Base-by-base conservation (phyloP, 2,329 filamentous ascomycete genomes). In the Drechslerella dactyloides region DNA sequence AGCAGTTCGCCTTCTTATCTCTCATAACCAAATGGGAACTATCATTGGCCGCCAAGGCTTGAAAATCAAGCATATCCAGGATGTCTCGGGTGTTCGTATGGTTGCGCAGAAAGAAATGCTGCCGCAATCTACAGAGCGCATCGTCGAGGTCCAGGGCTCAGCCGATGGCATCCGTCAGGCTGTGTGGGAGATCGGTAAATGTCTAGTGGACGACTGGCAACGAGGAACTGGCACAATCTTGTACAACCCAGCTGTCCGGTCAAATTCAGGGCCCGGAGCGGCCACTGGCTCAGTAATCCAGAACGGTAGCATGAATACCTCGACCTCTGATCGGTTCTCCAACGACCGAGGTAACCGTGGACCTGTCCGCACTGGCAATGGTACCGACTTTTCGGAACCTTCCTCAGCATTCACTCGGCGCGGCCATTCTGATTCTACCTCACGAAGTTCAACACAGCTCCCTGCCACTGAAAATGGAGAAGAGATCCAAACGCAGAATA, bases 91-190 rank as follows among this genome's bases (percentile, higher is more conserved):
- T 75, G 94, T 97, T 69, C 93, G 94, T 79, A 99, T 99, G 94
- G 93, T 99, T 54, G 94, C 94, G 44, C 94, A 99, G 81, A 99
- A 99, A 83, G 94, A 99, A 78, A 99, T 99, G 94, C 88, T 99
- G 6, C 94, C 94, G 37, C 94, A 99, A 81, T 99, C 94, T 4
- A 99, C 94, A 35, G 94, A 99, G 83, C 90, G 94, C 75, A 93
- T 99, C 77, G 94, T 99, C 75, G 94, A 99, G 80, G 89, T 99
- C 51, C 93, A 97, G 80, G 94, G 94, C 76, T 93, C 90, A 17
- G 93, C 94, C 15, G 92, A 96, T 62, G 93, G 93, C 72, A 96
- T 99, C 77, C 92, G 97, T 82, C 92, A 93, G 79, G 93, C 94
- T 74, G 85, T 96, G 62, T 97, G 94, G 94, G 94, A 99, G 80